Percentiles rank a stretch among this genome's conserved stretches.
These are phyloP conservation scores for Myriosclerotinia scirpicola DNA, from an alignment of 2,329 filamentous ascomycete genomes.

Conservation along the genomic window DNA sequence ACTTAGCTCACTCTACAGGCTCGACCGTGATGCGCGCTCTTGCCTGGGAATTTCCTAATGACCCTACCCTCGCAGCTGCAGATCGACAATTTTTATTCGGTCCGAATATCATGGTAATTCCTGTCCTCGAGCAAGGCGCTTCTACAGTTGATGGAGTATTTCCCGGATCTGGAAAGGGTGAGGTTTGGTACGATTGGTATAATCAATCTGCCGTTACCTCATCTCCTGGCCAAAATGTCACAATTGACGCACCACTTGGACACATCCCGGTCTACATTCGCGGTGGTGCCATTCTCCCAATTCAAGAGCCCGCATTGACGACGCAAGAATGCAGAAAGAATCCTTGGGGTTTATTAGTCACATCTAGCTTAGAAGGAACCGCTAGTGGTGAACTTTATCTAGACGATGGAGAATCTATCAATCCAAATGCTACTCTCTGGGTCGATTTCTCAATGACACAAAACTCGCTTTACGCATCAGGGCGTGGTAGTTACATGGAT, in stretches of 20 bases:
- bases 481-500: slow-evolving; percentile 55
- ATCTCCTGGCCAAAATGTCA: slow-evolving; percentile 55
- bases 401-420: slow-evolving; percentile 71
- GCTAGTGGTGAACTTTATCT: slow-evolving; percentile 67
- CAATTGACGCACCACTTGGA: slow-evolving; percentile 59
- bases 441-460: slow-evolving; percentile 51
- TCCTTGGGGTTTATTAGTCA: slow-evolving; percentile 66
- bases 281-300: slow-evolving; percentile 65
- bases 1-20: slow-evolving; percentile 63
- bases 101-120: slow-evolving; percentile 62
- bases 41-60: slow-evolving; percentile 72
- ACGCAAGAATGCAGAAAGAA: slow-evolving; percentile 62
- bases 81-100: slow-evolving; percentile 75
- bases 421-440: slow-evolving; percentile 54
- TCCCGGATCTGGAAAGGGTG: slow-evolving; percentile 59
- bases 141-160: slow-evolving; percentile 64
- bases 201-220: slow-evolving; percentile 57
- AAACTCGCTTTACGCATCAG: slow-evolving; percentile 49
- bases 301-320: slow-evolving; percentile 67
- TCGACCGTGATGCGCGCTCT: slow-evolving; percentile 71
- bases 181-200: slow-evolving; percentile 80
- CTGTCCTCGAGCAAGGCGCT: slow-evolving; percentile 63
- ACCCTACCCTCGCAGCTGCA: slow-evolving; percentile 64
- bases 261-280: slow-evolving; percentile 73
- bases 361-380: slow-evolving; percentile 53